Evolutionary conservation across 805 yeast genomes (phyloP).

Genomic region (Yamadazyma insecticola): DNA sequence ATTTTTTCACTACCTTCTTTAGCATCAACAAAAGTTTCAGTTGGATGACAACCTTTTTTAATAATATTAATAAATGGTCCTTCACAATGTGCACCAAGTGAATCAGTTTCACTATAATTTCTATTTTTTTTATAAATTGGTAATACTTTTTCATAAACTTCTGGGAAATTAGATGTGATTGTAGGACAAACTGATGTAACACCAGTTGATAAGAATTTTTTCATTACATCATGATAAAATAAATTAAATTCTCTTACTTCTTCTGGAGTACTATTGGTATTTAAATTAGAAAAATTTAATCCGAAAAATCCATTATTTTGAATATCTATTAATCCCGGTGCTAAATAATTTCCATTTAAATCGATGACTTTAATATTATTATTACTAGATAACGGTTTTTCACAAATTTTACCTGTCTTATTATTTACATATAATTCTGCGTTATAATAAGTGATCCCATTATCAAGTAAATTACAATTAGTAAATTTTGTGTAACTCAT

Average conservation of each 20-base stretch:
- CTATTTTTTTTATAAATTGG: slow-evolving; percentile 38
- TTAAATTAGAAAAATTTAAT: slow-evolving; percentile 43
- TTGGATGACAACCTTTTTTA: slow-evolving; percentile 51
- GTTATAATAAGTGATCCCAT: slow-evolving; percentile 28
- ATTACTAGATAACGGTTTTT: slow-evolving; percentile 4
- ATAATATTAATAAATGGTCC: slow-evolving; percentile 51
- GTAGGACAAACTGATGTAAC: slow-evolving; percentile 57
- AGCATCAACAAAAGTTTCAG: slow-evolving; percentile 40
- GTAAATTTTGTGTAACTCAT: slow-evolving; percentile 27
- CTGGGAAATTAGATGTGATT: slow-evolving; percentile 46
- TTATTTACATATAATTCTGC: slow-evolving; percentile 43
- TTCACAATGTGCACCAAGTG: slow-evolving; percentile 56
- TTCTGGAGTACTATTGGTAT: slow-evolving; percentile 22
- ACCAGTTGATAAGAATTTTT: slow-evolving; percentile 45
- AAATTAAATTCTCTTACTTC: slow-evolving; percentile 27
- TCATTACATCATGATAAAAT: slow-evolving; percentile 42
- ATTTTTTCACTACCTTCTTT: slow-evolving; percentile 24
- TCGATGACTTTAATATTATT: slow-evolving; percentile 29
- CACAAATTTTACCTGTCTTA: slow-evolving; percentile 35
- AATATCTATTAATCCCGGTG: slow-evolving; percentile 55
- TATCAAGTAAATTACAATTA: slow-evolving; percentile 40
- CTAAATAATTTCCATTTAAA: slow-evolving; percentile 41
- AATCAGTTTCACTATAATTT: slow-evolving; percentile 30
- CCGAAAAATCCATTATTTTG: slow-evolving; percentile 59
- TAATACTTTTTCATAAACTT: slow-evolving; percentile 44